Evolutionary conservation across 345 rosid genomes (phyloP).

Genomic region (Stellera chamaejasme): DNA sequence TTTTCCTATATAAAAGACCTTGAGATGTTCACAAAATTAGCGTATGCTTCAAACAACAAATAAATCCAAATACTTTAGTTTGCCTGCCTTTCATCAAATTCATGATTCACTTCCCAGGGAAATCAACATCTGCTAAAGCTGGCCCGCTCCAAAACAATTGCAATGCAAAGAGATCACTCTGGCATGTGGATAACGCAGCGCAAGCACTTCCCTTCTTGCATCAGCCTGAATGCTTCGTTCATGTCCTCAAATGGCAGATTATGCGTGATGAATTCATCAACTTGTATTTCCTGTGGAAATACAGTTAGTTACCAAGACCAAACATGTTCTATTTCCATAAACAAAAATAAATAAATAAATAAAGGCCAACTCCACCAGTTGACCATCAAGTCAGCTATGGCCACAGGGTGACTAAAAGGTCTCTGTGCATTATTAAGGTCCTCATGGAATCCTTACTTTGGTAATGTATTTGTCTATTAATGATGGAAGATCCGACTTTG

Average conservation of each 20-base stretch:
- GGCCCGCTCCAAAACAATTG: too few relatives aligned
- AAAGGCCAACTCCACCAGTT: background rate
- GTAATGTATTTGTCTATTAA: constrained; percentile 68
- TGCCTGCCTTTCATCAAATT: too few relatives aligned
- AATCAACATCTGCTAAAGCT: too few relatives aligned
- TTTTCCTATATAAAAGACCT: too few relatives aligned
- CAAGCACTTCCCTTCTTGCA: constrained; percentile 77
- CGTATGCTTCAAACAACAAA: too few relatives aligned
- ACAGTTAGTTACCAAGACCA: background rate
- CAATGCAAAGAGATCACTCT: constrained; percentile 15
- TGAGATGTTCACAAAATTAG: too few relatives aligned
- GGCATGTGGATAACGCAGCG: constrained; percentile 85
- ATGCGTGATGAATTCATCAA: constrained; percentile 73
- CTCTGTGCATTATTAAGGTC: background rate
- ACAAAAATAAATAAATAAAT: background rate
- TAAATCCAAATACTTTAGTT: too few relatives aligned
- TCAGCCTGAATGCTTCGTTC: constrained; percentile 67
- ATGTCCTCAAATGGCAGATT: constrained; percentile 59
- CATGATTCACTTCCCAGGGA: too few relatives aligned
- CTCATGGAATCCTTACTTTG: constrained; percentile 31
- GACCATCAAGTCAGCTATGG: background rate
- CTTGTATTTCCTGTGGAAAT: constrained; percentile 50
- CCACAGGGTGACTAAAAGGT: background rate
- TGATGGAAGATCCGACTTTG: constrained; percentile 80
- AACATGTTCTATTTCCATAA: background rate